A percentile compares a stretch with the other conserved stretches of the same genome.
These are phyloP conservation scores for Lantana camara DNA, from an alignment of 257 asterid genomes.

Conservation along the genomic window DNA sequence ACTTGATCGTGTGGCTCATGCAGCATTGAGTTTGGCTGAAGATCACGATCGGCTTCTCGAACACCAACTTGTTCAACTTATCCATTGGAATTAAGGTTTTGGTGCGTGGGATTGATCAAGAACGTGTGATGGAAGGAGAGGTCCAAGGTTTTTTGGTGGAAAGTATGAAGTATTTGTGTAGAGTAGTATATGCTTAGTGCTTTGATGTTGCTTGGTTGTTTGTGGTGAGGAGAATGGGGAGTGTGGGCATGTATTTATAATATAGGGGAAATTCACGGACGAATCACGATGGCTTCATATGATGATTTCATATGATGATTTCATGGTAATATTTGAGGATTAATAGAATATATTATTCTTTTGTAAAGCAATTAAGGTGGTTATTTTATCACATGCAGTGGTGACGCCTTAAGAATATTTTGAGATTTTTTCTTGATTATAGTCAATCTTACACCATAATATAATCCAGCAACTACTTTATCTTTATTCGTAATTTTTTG, in stretches of 20 bases:
- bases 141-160: background rate
- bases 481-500: too few relatives aligned
- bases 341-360: conserved; percentile 17
- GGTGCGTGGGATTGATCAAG: background rate
- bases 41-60: conserved; percentile 73
- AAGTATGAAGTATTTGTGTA: too few relatives aligned
- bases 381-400: conserved; percentile 10
- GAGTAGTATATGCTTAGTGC: conserved; percentile 10
- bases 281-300: too few relatives aligned
- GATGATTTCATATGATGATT: too few relatives aligned
- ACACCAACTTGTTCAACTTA: conserved; percentile 57
- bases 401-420: conserved; percentile 22
- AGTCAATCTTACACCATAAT: conserved; percentile 23
- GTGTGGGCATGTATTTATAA: conserved; percentile 31
- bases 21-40: conserved; percentile 74
- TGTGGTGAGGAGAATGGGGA: conserved; percentile 49
- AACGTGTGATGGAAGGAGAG: background rate
- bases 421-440: conserved; percentile 6
- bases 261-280: conserved; percentile 35
- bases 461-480: too few relatives aligned
- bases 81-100: conserved; percentile 46
- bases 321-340: too few relatives aligned
- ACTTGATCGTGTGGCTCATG: conserved; percentile 67
- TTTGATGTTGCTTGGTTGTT: conserved; percentile 31
- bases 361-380: conserved; percentile 8